A percentile compares a stretch with the other conserved stretches of the same genome.
phyloP scores from a whole-genome alignment of 1,139 yeast species.

The Saccharomyces hybrid region DNA sequence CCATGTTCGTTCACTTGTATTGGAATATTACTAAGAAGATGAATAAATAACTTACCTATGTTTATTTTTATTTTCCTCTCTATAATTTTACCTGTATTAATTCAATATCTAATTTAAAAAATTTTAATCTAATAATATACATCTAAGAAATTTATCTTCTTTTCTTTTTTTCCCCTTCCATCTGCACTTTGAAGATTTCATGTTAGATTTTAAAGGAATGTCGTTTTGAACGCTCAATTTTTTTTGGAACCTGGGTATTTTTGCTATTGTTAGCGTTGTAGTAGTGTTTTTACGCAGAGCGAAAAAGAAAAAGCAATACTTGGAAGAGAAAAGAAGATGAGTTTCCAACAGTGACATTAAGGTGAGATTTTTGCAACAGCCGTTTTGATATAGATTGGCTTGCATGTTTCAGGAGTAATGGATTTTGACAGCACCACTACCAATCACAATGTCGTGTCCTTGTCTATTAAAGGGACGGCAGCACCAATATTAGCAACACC shows the following conservation, averaged over 20 bases:
- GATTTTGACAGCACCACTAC: background rate
- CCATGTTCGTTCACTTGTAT: background rate
- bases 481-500: background rate
- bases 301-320: background rate
- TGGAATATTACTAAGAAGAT: background rate
- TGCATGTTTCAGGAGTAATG: background rate
- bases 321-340: background rate
- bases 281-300: background rate
- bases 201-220: background rate
- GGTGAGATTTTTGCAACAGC: background rate
- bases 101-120: background rate
- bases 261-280: background rate
- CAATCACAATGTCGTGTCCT: background rate
- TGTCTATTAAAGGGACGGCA: background rate
- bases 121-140: background rate
- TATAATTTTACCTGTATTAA: background rate
- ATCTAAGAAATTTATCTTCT: background rate
- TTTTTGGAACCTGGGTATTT: background rate
- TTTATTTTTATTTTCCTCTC: background rate
- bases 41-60: background rate
- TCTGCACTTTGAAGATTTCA: background rate
- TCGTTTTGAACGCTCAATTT: background rate
- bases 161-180: background rate
- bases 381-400: background rate
- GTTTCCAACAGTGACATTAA: background rate